phyloP scores from a whole-genome alignment of 441 rosid genomes.

The Jatropha podagrica region DNA sequence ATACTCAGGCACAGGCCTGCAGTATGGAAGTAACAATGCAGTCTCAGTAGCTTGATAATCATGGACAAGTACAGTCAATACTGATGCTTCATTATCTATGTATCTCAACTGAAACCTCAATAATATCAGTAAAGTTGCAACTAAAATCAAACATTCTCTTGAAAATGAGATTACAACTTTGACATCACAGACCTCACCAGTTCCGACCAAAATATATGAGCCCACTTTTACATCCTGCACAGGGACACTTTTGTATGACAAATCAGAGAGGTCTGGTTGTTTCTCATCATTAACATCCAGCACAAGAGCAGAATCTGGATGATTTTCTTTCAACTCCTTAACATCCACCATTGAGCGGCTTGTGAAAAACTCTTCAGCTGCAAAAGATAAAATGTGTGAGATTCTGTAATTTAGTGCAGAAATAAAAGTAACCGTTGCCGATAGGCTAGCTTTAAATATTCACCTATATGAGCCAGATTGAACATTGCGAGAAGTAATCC shows the following conservation, averaged over 20 bases:
- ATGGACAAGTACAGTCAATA: not conserved
- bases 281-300: slow-evolving; percentile 59
- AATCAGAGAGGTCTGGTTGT: slow-evolving; percentile 66
- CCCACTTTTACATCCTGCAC: slow-evolving; percentile 86
- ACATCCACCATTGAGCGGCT: slow-evolving; percentile 92
- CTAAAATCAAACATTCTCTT: not conserved
- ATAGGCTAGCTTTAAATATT: slow-evolving; percentile 14
- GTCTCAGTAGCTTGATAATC: not conserved
- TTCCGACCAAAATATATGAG: slow-evolving; percentile 83
- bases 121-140: not conserved
- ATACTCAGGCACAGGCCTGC: not conserved
- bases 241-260: slow-evolving; percentile 73
- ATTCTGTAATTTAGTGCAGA: not conserved
- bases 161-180: not conserved
- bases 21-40: not conserved
- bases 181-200: slow-evolving; percentile 90
- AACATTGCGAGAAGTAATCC: slow-evolving; percentile 96
- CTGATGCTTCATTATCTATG: not conserved
- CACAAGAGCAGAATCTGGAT: slow-evolving; percentile 85
- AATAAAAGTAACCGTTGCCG: slow-evolving; percentile 5
- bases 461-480: slow-evolving; percentile 95
- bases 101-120: slow-evolving; percentile 1
- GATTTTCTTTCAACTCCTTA: slow-evolving; percentile 85
- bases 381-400: slow-evolving; percentile 18
- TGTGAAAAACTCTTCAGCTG: slow-evolving; percentile 99